Evolutionary conservation across 208 protist genomes (phyloP).

Genomic region (Endotrypanum monterogeii): DNA sequence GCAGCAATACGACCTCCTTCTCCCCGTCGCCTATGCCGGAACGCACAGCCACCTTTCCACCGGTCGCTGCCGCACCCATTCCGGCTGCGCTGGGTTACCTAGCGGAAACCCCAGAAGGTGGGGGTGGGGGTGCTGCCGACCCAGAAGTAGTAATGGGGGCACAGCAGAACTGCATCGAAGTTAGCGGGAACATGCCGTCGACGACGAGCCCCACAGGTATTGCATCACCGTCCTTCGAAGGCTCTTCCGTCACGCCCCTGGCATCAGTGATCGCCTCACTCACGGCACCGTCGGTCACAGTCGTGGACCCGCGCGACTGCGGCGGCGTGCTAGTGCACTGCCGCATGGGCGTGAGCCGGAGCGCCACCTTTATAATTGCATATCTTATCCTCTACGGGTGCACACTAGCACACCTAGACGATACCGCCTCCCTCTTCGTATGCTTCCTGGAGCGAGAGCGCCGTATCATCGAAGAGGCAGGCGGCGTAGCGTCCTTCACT

Average conservation of each 20-base stretch:
- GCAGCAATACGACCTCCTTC: slow-evolving; percentile 11
- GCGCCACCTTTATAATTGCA: slow-evolving; percentile 72
- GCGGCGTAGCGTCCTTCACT: slow-evolving; percentile 7
- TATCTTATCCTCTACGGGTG: slow-evolving; percentile 84
- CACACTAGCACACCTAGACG: slow-evolving; percentile 26
- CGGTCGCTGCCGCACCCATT: neutral
- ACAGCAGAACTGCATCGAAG: neutral
- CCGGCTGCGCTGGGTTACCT: too few relatives aligned
- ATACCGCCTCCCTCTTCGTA: slow-evolving; percentile 26
- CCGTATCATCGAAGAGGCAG: slow-evolving; percentile 20
- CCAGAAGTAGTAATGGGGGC: neutral
- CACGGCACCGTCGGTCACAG: neutral
- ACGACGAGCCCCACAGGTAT: neutral
- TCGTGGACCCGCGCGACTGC: slow-evolving; percentile 37
- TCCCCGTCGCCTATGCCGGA: slow-evolving; percentile 21
- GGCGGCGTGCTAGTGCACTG: slow-evolving; percentile 85
- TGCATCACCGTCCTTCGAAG: neutral
- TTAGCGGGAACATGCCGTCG: neutral
- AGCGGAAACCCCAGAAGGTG: neutral
- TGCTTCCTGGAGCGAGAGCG: slow-evolving; percentile 25
- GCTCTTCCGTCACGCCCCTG: too few relatives aligned
- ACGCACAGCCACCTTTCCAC: slow-evolving; percentile 16
- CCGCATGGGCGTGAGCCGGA: slow-evolving; percentile 82
- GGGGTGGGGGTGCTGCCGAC: neutral
- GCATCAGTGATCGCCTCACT: neutral